Evolutionary conservation across 2,329 filamentous ascomycete genomes (phyloP), one percentile per base, ranked within the genome.

Genomic region (Hymenoscyphus fraxineus): DNA sequence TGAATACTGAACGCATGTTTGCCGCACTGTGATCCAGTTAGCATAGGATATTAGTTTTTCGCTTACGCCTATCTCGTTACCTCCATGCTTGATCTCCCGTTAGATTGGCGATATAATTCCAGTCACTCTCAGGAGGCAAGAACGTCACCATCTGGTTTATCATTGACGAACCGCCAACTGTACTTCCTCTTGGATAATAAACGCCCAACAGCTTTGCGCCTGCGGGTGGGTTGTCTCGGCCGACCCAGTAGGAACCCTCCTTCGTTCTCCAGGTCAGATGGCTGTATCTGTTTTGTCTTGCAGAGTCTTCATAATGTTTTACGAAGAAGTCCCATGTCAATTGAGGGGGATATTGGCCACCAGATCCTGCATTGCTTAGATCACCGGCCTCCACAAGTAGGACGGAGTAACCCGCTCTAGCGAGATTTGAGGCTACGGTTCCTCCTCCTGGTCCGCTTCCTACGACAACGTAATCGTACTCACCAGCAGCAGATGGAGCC

Each of bases 391-490:
- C 83, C 39, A 84, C 78, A 3, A 85, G 76, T 19, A 85, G 77
- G 10, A 82, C 81, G 67, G 78, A 81, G 73, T 80, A 78, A 58
- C 82, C 82, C 38, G 80, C 80, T 44, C 80, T 76, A 9, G 83
- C 82, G 55, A 85, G 78, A 61, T 81, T 77, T 47, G 80, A 78
- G 41, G 82, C 81, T 6, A 84, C 70, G 47, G 82, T 80, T 41
- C 78, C 81, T 58, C 82, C 82, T 41, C 82, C 82, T n/a, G 82
- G 76, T 22, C 82, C 82, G 31, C 80, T 82, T 3, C 83, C 83
- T 32, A 85, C 80, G 15, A 85, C 77, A 15, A 85, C 77, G 73
- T 84, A 85, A 64, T 85, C 83, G 73, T 83, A 84, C 22, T 58
- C 55, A 10, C 59, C 56, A 2, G 60, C 35, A 13, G 55, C 61